A percentile compares a stretch with the other conserved stretches of the same genome.
phyloP scores from a whole-genome alignment of 2,329 filamentous ascomycete species.

The Epichloe sibirici region DNA sequence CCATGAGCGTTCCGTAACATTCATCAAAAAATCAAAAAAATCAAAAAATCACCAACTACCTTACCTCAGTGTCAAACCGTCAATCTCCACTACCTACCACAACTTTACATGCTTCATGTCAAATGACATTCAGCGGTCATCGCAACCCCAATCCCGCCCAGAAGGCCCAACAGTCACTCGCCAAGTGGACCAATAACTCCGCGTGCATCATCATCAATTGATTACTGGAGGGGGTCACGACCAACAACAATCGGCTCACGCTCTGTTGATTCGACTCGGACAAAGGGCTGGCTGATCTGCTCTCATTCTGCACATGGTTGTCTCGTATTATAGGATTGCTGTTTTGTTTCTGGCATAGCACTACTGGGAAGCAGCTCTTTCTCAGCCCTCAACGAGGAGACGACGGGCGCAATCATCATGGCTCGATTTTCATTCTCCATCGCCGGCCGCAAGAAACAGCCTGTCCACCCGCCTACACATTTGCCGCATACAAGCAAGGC shows the following conservation, averaged over 20 bases:
- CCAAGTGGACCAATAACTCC: background rate
- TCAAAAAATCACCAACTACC: too few species aligned
- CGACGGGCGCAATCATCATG: constrained; percentile 15
- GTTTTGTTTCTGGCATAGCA: background rate
- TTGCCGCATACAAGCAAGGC: constrained; percentile 36
- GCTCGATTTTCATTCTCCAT: constrained; percentile 37
- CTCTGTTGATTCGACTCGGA: too few species aligned
- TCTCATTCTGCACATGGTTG: background rate
- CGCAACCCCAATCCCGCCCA: too few species aligned
- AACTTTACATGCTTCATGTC: too few species aligned
- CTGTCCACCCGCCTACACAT: constrained; percentile 16
- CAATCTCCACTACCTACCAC: too few species aligned
- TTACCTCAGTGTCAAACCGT: too few species aligned
- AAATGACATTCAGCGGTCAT: too few species aligned
- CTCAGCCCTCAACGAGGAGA: background rate
- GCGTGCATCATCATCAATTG: background rate
- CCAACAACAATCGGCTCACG: background rate
- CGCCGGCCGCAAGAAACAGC: constrained; percentile 33
- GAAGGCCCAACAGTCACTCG: too few species aligned
- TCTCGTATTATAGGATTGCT: background rate
- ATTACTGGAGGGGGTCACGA: background rate
- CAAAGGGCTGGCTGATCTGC: background rate
- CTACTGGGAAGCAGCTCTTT: background rate
- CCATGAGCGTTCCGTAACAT: too few species aligned
- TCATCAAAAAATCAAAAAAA: too few species aligned